phyloP scores from a whole-genome alignment of 2,329 filamentous ascomycete species.

The Cryphonectria carpinicola region DNA sequence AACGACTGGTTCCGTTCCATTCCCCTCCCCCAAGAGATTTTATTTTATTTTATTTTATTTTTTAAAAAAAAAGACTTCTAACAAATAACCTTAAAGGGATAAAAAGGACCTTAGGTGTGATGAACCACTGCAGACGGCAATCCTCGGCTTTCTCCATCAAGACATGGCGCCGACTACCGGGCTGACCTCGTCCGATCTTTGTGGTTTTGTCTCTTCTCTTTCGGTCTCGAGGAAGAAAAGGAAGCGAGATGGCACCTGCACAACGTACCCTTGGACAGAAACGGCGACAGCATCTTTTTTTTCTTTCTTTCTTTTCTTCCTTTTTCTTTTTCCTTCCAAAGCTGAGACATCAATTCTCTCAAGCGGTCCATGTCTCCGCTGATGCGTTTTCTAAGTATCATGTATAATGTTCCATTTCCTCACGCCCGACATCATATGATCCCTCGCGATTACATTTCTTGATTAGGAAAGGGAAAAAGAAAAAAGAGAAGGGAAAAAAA shows the following conservation, averaged over 20 bases:
- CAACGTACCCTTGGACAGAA: neutral
- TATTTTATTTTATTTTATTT: too few species aligned
- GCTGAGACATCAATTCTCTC: neutral
- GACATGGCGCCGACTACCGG: slow-evolving; percentile 3
- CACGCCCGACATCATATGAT: neutral
- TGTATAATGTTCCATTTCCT: neutral
- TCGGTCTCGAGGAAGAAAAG: neutral
- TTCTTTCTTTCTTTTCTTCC: too few species aligned
- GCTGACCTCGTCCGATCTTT: neutral
- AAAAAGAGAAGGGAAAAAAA: neutral
- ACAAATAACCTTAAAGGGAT: neutral
- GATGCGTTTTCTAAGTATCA: neutral
- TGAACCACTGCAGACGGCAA: neutral
- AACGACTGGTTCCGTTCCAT: neutral
- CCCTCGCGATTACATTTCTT: neutral
- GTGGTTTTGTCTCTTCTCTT: neutral
- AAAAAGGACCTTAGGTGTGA: neutral
- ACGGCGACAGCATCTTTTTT: neutral
- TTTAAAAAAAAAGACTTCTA: neutral
- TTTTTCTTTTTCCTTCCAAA: too few species aligned
- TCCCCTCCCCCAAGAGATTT: neutral
- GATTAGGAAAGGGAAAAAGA: too few species aligned
- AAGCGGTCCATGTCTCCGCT: neutral
- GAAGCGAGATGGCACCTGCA: neutral
- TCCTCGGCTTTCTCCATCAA: slow-evolving; percentile 1